Conservation (phyloP, 208 protist genomes). For the Trypanosoma congolense region DNA sequence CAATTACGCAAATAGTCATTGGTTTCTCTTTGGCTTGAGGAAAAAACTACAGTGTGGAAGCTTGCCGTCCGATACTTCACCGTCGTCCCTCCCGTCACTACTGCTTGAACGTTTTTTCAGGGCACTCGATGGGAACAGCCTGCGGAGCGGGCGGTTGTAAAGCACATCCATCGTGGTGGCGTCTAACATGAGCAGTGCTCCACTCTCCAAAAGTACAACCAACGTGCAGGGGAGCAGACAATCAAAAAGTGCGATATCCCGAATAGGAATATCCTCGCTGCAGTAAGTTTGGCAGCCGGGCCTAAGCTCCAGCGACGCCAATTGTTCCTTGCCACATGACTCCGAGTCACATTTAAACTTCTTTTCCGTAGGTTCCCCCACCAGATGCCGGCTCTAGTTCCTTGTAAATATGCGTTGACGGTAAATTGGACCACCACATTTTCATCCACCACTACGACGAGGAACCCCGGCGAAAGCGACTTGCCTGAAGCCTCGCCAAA, state of each 20-base stretch:
- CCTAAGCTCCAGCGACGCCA: conserved; percentile 3
- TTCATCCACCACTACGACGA: conserved; percentile 41
- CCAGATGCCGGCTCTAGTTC: not conserved
- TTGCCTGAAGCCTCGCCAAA: not conserved
- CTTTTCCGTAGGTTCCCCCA: conserved; percentile 16
- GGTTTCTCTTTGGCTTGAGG: conserved; percentile 17
- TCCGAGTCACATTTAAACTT: not conserved
- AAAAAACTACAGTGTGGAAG: not conserved
- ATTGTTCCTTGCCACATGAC: not conserved
- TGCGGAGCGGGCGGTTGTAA: conserved; percentile 16
- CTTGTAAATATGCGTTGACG: conserved; percentile 14
- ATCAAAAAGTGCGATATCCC: conserved; percentile 41
- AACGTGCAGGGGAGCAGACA: conserved; percentile 45
- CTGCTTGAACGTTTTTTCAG: not conserved
- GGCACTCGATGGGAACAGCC: conserved; percentile 17
- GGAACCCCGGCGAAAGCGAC: conserved; percentile 10
- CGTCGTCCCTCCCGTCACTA: not conserved
- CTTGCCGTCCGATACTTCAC: not conserved
- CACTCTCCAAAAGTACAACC: conserved; percentile 58
- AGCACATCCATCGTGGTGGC: conserved; percentile 50
- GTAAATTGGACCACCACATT: conserved; percentile 46
- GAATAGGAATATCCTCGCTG: conserved; percentile 55
- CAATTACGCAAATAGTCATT: conserved; percentile 28
- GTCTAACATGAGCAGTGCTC: conserved; percentile 63
- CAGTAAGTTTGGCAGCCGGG: conserved; percentile 35